A percentile compares a stretch with the other conserved stretches of the same genome.
phyloP scores from a whole-genome alignment of 352 stramenopile genomes.

The Globisporangium recalcitrans region DNA sequence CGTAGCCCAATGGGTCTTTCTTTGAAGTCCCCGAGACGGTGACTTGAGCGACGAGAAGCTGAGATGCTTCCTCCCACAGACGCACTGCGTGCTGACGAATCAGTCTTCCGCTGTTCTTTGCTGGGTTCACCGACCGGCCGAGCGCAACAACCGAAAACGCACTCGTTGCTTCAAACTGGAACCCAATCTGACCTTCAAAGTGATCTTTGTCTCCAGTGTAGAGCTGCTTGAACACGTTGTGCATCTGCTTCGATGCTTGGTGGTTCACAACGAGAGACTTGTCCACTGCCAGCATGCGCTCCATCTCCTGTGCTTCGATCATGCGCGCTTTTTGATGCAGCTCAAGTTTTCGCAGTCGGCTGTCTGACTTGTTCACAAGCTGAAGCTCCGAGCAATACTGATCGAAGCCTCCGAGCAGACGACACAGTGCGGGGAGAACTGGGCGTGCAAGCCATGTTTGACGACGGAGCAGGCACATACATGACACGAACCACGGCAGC shows the following conservation, averaged over 20 bases:
- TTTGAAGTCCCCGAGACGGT: slow-evolving; percentile 58
- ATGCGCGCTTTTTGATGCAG: slow-evolving; percentile 44
- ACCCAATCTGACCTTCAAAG: slow-evolving; percentile 87
- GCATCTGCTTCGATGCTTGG: slow-evolving; percentile 63
- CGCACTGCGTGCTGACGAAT: slow-evolving; percentile 72
- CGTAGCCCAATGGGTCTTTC: slow-evolving; percentile 74
- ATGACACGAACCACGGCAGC: slow-evolving; percentile 76
- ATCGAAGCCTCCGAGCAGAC: slow-evolving; percentile 60
- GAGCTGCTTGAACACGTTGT: slow-evolving; percentile 86
- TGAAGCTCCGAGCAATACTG: slow-evolving; percentile 70
- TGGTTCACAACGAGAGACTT: slow-evolving; percentile 36
- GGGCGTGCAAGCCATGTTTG: slow-evolving; percentile 74
- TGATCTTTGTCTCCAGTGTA: slow-evolving; percentile 88
- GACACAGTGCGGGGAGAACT: slow-evolving; percentile 58
- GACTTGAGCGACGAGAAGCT: slow-evolving; percentile 57
- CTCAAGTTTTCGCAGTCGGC: slow-evolving; percentile 61
- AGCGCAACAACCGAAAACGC: slow-evolving; percentile 80
- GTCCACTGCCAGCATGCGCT: slow-evolving; percentile 47
- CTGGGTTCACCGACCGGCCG: slow-evolving; percentile 71
- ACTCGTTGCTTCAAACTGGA: slow-evolving; percentile 84
- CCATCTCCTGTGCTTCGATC: slow-evolving; percentile 64
- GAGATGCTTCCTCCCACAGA: slow-evolving; percentile 80
- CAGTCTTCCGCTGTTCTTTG: slow-evolving; percentile 53
- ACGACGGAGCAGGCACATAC: slow-evolving; percentile 69
- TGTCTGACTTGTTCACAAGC: slow-evolving; percentile 54